phyloP scores from a whole-genome alignment of 306 rosid genomes.

The Phaseolus lunatus region DNA sequence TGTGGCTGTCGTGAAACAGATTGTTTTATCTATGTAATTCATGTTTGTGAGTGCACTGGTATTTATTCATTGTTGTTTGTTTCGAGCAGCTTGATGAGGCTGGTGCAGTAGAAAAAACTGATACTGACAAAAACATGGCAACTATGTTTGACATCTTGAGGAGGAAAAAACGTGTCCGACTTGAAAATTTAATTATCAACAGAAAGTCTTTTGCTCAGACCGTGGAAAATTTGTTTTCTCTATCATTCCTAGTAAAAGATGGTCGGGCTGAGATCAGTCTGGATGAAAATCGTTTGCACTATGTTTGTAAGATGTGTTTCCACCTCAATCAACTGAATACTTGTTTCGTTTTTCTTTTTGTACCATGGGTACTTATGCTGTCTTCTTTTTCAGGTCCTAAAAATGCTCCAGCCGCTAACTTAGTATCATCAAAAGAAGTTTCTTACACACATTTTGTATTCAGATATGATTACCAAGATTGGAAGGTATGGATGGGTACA shows the following conservation, averaged over 20 bases:
- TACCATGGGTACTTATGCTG: background rate
- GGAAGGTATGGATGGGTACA: conserved; percentile 69
- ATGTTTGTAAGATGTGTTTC: conserved; percentile 67
- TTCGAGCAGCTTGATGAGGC: conserved; percentile 63
- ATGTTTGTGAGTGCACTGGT: conserved; percentile 1
- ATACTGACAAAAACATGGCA: conserved; percentile 79
- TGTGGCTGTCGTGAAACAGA: background rate
- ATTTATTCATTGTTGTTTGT: conserved; percentile 25
- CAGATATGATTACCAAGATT: conserved; percentile 81
- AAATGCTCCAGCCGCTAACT: conserved; percentile 72
- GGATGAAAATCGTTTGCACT: conserved; percentile 61
- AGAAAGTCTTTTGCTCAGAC: conserved; percentile 81
- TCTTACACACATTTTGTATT: conserved; percentile 75
- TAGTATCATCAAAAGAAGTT: conserved; percentile 59
- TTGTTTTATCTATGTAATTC: background rate
- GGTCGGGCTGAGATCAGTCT: conserved; percentile 73
- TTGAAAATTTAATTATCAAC: conserved; percentile 70
- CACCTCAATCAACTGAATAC: background rate
- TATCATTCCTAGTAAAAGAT: conserved; percentile 85
- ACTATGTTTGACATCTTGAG: conserved; percentile 70
- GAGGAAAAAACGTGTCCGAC: conserved; percentile 52
- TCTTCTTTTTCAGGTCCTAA: conserved; percentile 65
- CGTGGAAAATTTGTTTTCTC: conserved; percentile 81
- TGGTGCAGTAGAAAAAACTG: conserved; percentile 58
- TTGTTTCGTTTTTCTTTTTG: conserved; percentile 6